Evolutionary conservation across 306 rosid genomes (phyloP).

Genomic region (Lathyrus sativus): DNA sequence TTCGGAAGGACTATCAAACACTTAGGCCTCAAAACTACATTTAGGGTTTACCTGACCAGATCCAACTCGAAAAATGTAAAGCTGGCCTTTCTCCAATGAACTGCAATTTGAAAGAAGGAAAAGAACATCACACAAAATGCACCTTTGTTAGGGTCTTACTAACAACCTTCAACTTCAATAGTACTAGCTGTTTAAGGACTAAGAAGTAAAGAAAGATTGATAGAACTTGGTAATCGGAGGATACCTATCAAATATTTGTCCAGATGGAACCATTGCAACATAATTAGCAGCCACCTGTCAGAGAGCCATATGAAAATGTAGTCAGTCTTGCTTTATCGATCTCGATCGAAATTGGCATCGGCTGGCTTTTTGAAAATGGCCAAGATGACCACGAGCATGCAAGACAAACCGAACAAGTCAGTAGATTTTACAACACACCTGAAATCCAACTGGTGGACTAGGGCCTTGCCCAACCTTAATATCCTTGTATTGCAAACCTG

Average conservation of each 20-base stretch:
- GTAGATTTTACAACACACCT: slow-evolving; percentile 57
- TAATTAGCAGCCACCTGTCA: slow-evolving; percentile 93
- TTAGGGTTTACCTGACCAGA: slow-evolving; percentile 73
- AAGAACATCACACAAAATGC: slow-evolving; percentile 25
- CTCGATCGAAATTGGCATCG: slow-evolving; percentile 5
- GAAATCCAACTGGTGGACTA: slow-evolving; percentile 91
- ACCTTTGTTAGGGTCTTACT: slow-evolving; percentile 26
- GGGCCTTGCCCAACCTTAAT: slow-evolving; percentile 88
- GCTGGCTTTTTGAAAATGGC: slow-evolving; percentile 5
- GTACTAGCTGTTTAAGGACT: neutral
- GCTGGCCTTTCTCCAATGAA: slow-evolving; percentile 88
- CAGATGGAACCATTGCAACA: slow-evolving; percentile 96
- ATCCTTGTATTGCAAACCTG: slow-evolving; percentile 93
- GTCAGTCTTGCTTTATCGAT: slow-evolving; percentile 8
- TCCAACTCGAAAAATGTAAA: slow-evolving; percentile 83
- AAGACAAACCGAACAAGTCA: slow-evolving; percentile 33
- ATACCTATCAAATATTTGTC: slow-evolving; percentile 96
- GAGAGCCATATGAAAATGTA: slow-evolving; percentile 23
- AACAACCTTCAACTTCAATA: slow-evolving; percentile 6
- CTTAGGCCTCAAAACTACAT: slow-evolving; percentile 11
- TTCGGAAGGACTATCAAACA: neutral
- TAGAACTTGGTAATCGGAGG: slow-evolving; percentile 10
- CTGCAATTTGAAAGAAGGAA: slow-evolving; percentile 47
- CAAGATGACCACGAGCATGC: slow-evolving; percentile 3
- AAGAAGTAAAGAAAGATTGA: slow-evolving; percentile 31